Evolutionary conservation across 441 rosid genomes (phyloP), one percentile per base, ranked within the genome.

Genomic region (Adansonia gregorii): DNA sequence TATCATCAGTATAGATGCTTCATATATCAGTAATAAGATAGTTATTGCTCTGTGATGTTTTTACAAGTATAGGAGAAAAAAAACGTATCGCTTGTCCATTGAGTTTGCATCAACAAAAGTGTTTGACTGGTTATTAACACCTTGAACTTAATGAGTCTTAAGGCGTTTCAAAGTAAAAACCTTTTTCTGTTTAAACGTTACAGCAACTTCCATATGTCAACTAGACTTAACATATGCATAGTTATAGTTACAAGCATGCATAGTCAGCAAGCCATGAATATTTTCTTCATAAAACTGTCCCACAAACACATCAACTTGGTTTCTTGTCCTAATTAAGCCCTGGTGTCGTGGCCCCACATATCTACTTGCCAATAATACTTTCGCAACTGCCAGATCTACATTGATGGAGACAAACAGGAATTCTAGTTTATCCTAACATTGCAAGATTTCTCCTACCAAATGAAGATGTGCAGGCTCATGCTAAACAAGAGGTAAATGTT

Each of bases 351-450:
- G 6, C 19, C 49, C 17, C 49, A 41, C 49, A 48, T 20, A 55
- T 55, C 9, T 58, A 19, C 27, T 58, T 35, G 63, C 63, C 31
- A 58, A 58, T 49, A 27, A 27, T 52, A 24, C 24, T 52, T 52
- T 27, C 46, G 54, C 58, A 71, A 72, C n/a, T 17, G 15, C 9
- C 9, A 54, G 15, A 48, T 54, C n/a, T 31, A 54, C 6, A 11
- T n/a, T 19, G 35, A 52, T 31, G 75, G 61, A 72, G 7, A 41
- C 31, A 17, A 45, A 45, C 24, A 31, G 35, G 51, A 31, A 9
- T 54, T 71, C 24, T 72, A 72, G 63, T 59, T 51, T 51, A 24
- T 68, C 41, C 41, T 24, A 24, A 49, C 22, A 69, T 69, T 49
- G 59, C 20, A 49, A 69, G 35, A 49, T 14, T 69, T 69, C 59